Conservation (phyloP, 306 rosid genomes). For the Glycine tomentella region DNA sequence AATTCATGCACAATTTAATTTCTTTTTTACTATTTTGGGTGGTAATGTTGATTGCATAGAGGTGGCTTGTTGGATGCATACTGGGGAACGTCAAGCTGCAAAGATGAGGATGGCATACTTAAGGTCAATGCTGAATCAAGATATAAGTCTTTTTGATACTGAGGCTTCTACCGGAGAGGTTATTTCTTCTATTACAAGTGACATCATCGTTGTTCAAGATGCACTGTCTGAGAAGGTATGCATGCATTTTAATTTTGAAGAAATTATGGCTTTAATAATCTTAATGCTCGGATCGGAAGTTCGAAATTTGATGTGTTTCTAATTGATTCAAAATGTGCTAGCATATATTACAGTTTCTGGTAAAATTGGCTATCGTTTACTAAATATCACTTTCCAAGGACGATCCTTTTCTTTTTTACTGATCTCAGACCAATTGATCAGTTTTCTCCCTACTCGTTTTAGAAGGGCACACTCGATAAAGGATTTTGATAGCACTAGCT, state of each 20-base stretch:
- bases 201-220: constrained; percentile 84
- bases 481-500: background rate
- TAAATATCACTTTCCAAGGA: background rate
- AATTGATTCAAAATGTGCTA: background rate
- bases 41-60: constrained; percentile 44
- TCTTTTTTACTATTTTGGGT: background rate
- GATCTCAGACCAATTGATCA: background rate
- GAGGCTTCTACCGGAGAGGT: constrained; percentile 88
- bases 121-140: constrained; percentile 83
- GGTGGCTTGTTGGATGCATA: constrained; percentile 99
- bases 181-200: constrained; percentile 84
- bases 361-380: background rate
- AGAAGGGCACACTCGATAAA: no score
- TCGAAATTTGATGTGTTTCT: background rate
- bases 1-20: background rate
- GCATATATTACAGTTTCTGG: background rate
- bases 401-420: background rate
- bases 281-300: no score
- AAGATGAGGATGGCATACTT: constrained; percentile 94
- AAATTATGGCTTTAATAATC: no score
- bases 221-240: constrained; percentile 89
- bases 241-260: no score
- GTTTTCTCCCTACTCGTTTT: background rate
- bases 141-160: constrained; percentile 81
- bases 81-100: constrained; percentile 91